Base-by-base conservation (phyloP, 2,329 filamentous ascomycete genomes). In the Septoria linicola region DNA sequence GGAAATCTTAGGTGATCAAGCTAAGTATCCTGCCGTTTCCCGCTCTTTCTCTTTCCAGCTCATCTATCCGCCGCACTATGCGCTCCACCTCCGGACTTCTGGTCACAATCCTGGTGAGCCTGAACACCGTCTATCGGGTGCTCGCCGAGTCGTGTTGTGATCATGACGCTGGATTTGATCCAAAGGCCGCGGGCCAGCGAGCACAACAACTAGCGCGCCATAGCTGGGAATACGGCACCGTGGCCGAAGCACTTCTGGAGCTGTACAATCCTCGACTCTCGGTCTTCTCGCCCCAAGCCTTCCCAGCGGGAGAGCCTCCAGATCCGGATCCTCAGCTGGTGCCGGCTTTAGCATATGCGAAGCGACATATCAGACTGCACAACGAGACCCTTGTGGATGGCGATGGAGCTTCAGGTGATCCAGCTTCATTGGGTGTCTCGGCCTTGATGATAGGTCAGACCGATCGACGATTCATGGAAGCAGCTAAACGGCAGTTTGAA, bases 341-440 rank as follows among this genome's bases (percentile, higher is more conserved):
- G 13, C 48, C 63, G 31, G 48, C 60, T 6, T 40, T 65, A 0
- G 49, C 59, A n/a, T 55, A 65, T 10, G 63, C 66, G 1, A 39
- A 55, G 13, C 65, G 66, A n/a, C 50, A 73, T 35, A 51, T 59
- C 4, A 74, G 72, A 56, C 57, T 69, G 25, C 57, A 54, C 14
- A 41, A 56, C 8, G 67, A 65, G 2, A 57, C 73, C 2, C 66
- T 70, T 13, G 63, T 66, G 7, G 69, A 66, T 10, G 67, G 69
- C 31, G 69, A 69, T 59, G 59, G 49, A 14, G 66, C 72, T 8
- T 68, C 71, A 19, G 68, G 70, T 16, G 75, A 78, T 52, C 73
- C 75, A 1, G 72, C 73, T n/a, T 70, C 74, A 3, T 64, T 78
- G 6, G 72, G 74, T 13, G 70, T 76, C 13, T 64, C 70, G 13